Percentiles rank a stretch among this genome's conserved stretches.
phyloP scores from a whole-genome alignment of 805 yeast genomes.

The Ogataea kodamae region DNA sequence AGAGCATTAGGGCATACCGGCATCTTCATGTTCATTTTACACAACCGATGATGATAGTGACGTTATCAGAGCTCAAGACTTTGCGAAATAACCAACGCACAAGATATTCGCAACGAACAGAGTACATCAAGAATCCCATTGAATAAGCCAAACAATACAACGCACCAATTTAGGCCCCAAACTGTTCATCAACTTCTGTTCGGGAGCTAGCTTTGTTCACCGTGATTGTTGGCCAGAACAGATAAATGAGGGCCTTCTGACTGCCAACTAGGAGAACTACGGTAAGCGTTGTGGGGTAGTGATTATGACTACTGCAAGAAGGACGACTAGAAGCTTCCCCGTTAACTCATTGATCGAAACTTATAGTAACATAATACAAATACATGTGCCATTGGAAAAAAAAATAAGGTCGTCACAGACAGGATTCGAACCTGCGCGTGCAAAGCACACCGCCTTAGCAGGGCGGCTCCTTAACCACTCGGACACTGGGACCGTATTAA shows the following conservation, averaged over 20 bases:
- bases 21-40: constrained; percentile 63
- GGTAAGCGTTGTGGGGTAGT: constrained; percentile 60
- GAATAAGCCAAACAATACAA: constrained; percentile 50
- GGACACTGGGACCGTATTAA: constrained; percentile 54
- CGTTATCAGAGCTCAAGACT: constrained; percentile 64
- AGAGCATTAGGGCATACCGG: constrained; percentile 58
- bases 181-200: constrained; percentile 66
- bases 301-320: constrained; percentile 65
- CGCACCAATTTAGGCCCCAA: constrained; percentile 45
- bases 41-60: constrained; percentile 65
- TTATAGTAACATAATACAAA: constrained; percentile 20
- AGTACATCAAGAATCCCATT: constrained; percentile 54
- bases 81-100: constrained; percentile 55
- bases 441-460: constrained; percentile 85
- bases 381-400: neutral
- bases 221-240: constrained; percentile 71
- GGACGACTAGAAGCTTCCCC: constrained; percentile 56
- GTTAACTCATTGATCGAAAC: constrained; percentile 50
- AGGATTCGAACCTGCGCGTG: constrained; percentile 99
- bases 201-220: constrained; percentile 71
- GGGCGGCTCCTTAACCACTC: constrained; percentile 77
- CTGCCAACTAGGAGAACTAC: constrained; percentile 44
- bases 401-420: constrained; percentile 82
- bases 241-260: constrained; percentile 51
- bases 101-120: constrained; percentile 56